Conservation (phyloP, 2,329 filamentous ascomycete genomes). For the Aschersonia sp. region DNA sequence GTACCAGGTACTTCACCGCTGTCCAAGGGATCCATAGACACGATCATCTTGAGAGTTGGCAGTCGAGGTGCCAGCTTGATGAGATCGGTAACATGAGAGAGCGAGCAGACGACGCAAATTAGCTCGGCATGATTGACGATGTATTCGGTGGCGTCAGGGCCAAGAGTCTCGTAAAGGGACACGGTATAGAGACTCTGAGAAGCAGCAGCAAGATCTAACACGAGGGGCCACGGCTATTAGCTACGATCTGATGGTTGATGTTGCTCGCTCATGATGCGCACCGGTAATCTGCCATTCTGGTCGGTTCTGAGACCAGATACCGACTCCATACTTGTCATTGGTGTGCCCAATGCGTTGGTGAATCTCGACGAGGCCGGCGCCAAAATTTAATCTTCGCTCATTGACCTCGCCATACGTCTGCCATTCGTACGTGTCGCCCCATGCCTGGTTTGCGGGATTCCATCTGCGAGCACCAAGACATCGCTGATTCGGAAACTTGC, state of each 20-base stretch:
- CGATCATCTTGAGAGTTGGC: slow-evolving; percentile 72
- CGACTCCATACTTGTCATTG: slow-evolving; percentile 54
- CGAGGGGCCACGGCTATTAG: not conserved
- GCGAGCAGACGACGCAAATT: slow-evolving; percentile 59
- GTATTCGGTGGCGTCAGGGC: slow-evolving; percentile 81
- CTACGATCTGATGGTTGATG: not conserved
- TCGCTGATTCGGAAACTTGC: slow-evolving; percentile 47
- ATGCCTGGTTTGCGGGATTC: slow-evolving; percentile 59
- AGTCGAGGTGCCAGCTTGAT: slow-evolving; percentile 66
- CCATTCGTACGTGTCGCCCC: slow-evolving; percentile 66
- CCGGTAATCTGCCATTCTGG: slow-evolving; percentile 78
- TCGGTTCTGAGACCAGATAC: slow-evolving; percentile 77
- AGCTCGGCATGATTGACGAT: slow-evolving; percentile 86
- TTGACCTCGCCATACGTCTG: slow-evolving; percentile 69
- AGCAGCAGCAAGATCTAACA: slow-evolving; percentile 64
- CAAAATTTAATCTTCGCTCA: slow-evolving; percentile 67
- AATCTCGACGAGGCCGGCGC: slow-evolving; percentile 71
- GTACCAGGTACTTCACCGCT: slow-evolving; percentile 61
- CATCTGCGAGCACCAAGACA: slow-evolving; percentile 75
- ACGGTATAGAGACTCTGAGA: slow-evolving; percentile 83
- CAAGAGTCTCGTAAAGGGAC: slow-evolving; percentile 91
- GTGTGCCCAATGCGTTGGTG: slow-evolving; percentile 56
- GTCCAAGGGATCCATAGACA: slow-evolving; percentile 74
- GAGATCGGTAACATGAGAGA: slow-evolving; percentile 68
- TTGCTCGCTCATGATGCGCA: slow-evolving; percentile 16